Evolutionary conservation across 805 yeast species (phyloP), one percentile per base, ranked within the genome.

Genomic region (Cyberlindnera suaveolens): DNA sequence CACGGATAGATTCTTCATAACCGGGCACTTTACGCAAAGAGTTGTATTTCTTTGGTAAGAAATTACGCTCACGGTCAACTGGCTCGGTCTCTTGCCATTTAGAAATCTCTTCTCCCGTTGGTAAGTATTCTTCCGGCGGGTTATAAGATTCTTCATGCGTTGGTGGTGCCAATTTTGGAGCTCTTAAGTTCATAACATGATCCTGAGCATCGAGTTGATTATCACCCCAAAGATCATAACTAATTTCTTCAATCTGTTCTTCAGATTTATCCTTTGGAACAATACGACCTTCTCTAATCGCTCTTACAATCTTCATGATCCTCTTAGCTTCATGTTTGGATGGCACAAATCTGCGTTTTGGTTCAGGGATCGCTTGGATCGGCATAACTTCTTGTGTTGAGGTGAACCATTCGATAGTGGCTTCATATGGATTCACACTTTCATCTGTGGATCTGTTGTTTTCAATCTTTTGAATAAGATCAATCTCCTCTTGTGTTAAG

Each of bases 241-340:
- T 73, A 45, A 75, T 77, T 38, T 73, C 75, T 38, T 69, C 66
- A 36, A 68, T 70, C 53, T 72, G 67, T 56, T 77, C 74, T 30
- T 68, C 77, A 51, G 75, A 57, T 41, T 71, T 69, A 51, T 73
- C 73, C 44, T 91, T 86, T 26, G 95, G 88, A 40, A 89, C 72
- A 50, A 93, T 87, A 62, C 95, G 77, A 29, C 99, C 99, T 58
- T 91, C 96, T 66, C 99, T 80, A 48, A 93, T 93, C 33, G 99
- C 99, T 52, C 80, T 77, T 23, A 93, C 99, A 48, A 93, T 82
- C 72, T 93, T 93, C 97, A 91, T 90, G 39, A 93, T 81, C 63
- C 95, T 75, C 69, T 88, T 87, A 31, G 97, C 97, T 71, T 93
- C 99, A 63, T 89, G 91, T 62, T 89, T 89, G 11, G 98, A 91